Conservation (phyloP, 2,329 filamentous ascomycete genomes). For the Botrytis galanthina region DNA sequence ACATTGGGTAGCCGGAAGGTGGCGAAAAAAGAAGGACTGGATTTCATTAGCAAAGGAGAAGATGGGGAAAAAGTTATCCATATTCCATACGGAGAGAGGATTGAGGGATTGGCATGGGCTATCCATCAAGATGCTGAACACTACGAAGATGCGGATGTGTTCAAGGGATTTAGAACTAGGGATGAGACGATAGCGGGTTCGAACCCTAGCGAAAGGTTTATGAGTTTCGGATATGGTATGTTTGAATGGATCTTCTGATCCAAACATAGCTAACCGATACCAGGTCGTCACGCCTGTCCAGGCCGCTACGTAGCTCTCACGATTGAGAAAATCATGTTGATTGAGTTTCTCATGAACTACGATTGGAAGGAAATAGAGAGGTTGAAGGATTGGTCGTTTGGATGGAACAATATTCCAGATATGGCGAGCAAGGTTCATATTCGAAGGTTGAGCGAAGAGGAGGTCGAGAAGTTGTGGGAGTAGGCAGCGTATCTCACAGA, state of each 20-base stretch:
- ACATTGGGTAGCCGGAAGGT: conserved; percentile 17
- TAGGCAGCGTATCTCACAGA: neutral
- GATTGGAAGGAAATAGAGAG: conserved; percentile 16
- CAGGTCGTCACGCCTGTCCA: conserved; percentile 15
- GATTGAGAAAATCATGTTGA: conserved; percentile 13
- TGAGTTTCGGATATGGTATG: conserved; percentile 18
- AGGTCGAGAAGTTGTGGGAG: conserved; percentile 1
- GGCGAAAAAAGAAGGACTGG: neutral
- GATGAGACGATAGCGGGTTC: neutral
- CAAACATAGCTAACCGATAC: neutral
- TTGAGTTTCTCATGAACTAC: conserved; percentile 17
- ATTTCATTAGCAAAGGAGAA: neutral
- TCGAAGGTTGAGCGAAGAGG: neutral
- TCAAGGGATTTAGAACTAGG: conserved; percentile 8
- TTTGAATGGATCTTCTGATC: neutral
- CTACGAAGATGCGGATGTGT: conserved; percentile 4
- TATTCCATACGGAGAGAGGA: neutral
- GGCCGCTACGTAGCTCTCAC: conserved; percentile 1
- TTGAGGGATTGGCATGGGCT: conserved; percentile 6
- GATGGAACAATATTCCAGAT: conserved; percentile 17
- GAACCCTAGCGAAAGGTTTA: conserved; percentile 11
- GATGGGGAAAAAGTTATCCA: conserved; percentile 5
- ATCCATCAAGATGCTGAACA: conserved; percentile 8
- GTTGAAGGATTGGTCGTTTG: conserved; percentile 16
- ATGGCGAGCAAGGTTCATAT: conserved; percentile 11